phyloP scores from a whole-genome alignment of 768 basidiomycete species.

The Lactarius trivialis region DNA sequence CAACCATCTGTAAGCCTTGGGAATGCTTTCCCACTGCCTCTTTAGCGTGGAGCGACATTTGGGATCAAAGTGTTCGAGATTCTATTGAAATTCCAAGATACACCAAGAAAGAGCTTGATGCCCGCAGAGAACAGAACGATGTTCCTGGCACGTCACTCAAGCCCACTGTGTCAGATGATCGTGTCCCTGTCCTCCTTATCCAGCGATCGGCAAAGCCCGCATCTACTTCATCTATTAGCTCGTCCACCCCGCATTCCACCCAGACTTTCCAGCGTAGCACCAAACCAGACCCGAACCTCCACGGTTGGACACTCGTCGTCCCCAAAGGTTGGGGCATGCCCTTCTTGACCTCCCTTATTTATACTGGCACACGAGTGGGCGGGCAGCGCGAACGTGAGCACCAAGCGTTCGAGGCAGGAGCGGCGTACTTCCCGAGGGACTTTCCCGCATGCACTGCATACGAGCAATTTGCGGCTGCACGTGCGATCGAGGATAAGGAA shows the following conservation, averaged over 20 bases:
- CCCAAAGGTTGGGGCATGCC: conserved; percentile 91
- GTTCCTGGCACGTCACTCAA: conserved; percentile 72
- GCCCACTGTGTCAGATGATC: conserved; percentile 68
- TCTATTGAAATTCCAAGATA: conserved; percentile 55
- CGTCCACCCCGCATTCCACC: conserved; percentile 18
- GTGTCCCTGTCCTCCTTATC: conserved; percentile 76
- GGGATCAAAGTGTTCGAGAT: conserved; percentile 55
- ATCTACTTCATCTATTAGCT: conserved; percentile 23
- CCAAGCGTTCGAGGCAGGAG: conserved; percentile 78
- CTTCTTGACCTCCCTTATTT: conserved; percentile 74
- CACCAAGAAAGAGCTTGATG: conserved; percentile 81
- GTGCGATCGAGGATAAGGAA: conserved; percentile 47
- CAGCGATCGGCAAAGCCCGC: conserved; percentile 58
- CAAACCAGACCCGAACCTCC: conserved; percentile 34
- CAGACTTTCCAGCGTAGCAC: conserved; percentile 8
- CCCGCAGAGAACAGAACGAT: conserved; percentile 69
- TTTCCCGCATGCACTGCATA: conserved; percentile 58
- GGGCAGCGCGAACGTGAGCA: conserved; percentile 80
- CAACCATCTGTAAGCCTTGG: conserved; percentile 28
- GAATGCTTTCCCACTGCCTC: conserved; percentile 47
- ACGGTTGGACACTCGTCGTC: conserved; percentile 84
- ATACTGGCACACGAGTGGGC: conserved; percentile 77
- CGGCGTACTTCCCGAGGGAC: conserved; percentile 73
- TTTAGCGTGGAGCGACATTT: conserved; percentile 64
- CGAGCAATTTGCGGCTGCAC: conserved; percentile 39